Conservation (phyloP, 345 rosid genomes). For the Melaleuca quinquenervia region DNA sequence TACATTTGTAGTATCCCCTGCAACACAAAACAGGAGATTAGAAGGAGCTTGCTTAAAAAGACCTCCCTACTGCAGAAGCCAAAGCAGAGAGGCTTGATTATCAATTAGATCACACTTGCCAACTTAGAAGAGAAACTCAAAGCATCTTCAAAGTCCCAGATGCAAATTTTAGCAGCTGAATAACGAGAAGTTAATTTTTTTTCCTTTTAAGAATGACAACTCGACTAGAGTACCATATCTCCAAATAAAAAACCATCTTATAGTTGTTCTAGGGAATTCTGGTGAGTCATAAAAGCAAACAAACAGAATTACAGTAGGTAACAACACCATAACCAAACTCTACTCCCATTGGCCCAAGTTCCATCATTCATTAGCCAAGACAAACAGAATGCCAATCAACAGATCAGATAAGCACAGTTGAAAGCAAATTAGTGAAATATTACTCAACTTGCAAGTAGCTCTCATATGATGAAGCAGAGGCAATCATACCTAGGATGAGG, state of each 20-base stretch:
- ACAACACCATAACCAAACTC: not conserved
- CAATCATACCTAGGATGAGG: slow-evolving; percentile 63
- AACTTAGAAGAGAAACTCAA: not conserved
- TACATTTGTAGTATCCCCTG: slow-evolving; percentile 98
- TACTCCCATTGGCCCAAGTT: not conserved
- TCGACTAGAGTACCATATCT: not conserved
- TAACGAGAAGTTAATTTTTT: not conserved
- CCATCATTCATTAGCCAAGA: not conserved
- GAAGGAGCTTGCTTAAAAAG: too few species aligned
- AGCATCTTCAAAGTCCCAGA: not conserved
- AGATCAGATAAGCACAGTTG: not conserved
- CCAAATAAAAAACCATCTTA: not conserved
- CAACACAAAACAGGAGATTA: slow-evolving; percentile 1
- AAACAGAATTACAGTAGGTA: not conserved
- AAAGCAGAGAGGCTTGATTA: not conserved
- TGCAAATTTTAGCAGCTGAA: not conserved
- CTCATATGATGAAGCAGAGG: not conserved
- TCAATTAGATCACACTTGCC: not conserved
- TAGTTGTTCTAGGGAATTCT: not conserved
- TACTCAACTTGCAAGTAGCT: not conserved
- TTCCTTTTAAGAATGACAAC: not conserved
- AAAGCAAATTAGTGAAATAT: not conserved
- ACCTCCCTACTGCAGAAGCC: not conserved
- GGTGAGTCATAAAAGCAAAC: not conserved
- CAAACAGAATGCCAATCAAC: not conserved